Base-by-base conservation (phyloP, 441 rosid genomes). In the Populus trichocarpa region DNA sequence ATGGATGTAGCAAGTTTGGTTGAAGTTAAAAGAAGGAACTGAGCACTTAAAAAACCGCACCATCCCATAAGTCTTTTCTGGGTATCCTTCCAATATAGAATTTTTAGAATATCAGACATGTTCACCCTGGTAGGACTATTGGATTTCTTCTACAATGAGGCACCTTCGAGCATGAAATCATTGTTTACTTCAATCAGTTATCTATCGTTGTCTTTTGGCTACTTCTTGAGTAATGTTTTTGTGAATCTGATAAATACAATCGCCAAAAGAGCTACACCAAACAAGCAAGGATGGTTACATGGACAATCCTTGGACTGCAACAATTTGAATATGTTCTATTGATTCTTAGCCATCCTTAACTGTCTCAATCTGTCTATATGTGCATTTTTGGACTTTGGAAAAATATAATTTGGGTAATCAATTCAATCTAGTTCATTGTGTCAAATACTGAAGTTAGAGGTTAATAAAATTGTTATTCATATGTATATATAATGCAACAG, bases 81-180 rank as follows among this genome's bases (percentile, higher is more conserved):
- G 92, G 81, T 89, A 1, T 77, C 88, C 10, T 79, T 83, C 42
- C 90, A 89, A n/a, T 86, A 75, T 38, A 82, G 81, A 2, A 79
- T 89, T n/a, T 89, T 89, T 23, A 89, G 89, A 26, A 83, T 87
- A 6, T 88, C 90, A 7, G 89, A 86, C 79, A 84, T 87, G 89
- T 84, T 87, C 68, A 85, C 89, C 0, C 82, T 89, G 0, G 86
- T 86, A 0, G 92, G 92, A 23, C 53, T 89, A 28, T 11, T 86
- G 26, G 89, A 87, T 30, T 87, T 88, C 79, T 89, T 87, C 83
- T 84, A 87, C 80, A 84, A 33, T 63, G 87, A 89, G 79, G 88
- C 89, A 0, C 89, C 92, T 1, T 67, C 70, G 0, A 85, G 88
- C 30, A 89, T 89, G 88, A 84, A 79, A 77, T 84, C 91, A 0